Percentiles rank a stretch among this genome's conserved stretches.
Conservation (phyloP, 257 asterid species). For the Jacaranda mimosifolia region DNA sequence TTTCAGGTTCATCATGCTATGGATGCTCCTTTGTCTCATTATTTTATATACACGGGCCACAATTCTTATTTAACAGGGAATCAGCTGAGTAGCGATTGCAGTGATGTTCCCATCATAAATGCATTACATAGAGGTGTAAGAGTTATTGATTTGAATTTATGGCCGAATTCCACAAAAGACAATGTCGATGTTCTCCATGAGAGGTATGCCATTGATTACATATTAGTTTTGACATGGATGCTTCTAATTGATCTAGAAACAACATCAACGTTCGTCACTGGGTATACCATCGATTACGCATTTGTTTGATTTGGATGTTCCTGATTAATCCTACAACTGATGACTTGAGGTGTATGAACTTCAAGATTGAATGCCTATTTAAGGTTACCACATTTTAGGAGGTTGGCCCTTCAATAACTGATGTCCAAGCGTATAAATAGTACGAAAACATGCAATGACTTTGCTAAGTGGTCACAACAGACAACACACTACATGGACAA, state of each 20-base stretch:
- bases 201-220: constrained; percentile 53
- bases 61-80: constrained; percentile 86
- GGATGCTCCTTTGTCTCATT: constrained; percentile 78
- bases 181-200: constrained; percentile 76
- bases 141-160: constrained; percentile 78
- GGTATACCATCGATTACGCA: too few species aligned
- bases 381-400: too few species aligned
- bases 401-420: too few species aligned
- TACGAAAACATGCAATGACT: too few species aligned
- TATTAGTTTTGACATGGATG: neutral
- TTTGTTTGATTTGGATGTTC: too few species aligned
- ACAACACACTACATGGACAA: too few species aligned
- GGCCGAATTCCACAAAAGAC: constrained; percentile 80
- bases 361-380: too few species aligned
- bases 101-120: constrained; percentile 63
- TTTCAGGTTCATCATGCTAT: constrained; percentile 81
- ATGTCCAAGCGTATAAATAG: too few species aligned
- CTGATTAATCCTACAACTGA: neutral
- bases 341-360: neutral
- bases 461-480: too few species aligned
- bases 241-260: constrained; percentile 7
- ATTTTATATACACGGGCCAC: constrained; percentile 78
- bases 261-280: too few species aligned
- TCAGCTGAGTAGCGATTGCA: constrained; percentile 74
- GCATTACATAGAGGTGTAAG: constrained; percentile 70